Evolutionary conservation across 305 asterid genomes (phyloP), one percentile per base, ranked within the genome.

Genomic region (Fraxinus platypoda): DNA sequence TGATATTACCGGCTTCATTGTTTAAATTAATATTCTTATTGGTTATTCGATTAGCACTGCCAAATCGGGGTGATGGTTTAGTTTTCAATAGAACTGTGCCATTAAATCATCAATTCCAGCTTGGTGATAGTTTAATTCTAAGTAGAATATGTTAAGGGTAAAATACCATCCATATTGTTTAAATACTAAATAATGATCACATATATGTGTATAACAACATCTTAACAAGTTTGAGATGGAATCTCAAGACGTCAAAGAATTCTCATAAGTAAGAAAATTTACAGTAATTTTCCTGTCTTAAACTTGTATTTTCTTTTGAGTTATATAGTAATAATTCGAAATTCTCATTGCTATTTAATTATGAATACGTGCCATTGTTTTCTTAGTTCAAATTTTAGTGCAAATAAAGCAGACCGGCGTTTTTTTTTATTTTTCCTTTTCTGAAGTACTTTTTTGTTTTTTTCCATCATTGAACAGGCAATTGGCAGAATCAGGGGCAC

Each of bases 401-500:
- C 74, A 26, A 68, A 11, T 59, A 68, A 68, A 68, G 25, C 31
- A 9, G 37, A 26, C 11, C 37, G 0, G 11, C 12, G 6, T 19
- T 62, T 12, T 8, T 17, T 57, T 19, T 3, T 31, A n/a, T 34
- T 15, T 59, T 6, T 1, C 11, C 5, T 75, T 79, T 54, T 79
- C 75, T 73, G 81, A 75, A 43, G 31, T 73, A 79, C 76, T 59
- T 78, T 76, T 64, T 37, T 73, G 76, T 73, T 81, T 80, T 75
- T 2, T 35, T 34, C 8, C 35, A 64, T 80, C 81, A n/a, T 75
- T 79, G 83, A 68, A 75, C 86, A 93, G 97, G 88, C 97, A 92
- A 86, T 86, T 93, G 91, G 95, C 97, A 0, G 94, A 93, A 90
- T 90, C 97, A 81, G 94, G 97, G 37, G 97, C 91, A 2, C 97